phyloP scores from a whole-genome alignment of 2,329 filamentous ascomycete genomes.

The Beauveria sp. region DNA sequence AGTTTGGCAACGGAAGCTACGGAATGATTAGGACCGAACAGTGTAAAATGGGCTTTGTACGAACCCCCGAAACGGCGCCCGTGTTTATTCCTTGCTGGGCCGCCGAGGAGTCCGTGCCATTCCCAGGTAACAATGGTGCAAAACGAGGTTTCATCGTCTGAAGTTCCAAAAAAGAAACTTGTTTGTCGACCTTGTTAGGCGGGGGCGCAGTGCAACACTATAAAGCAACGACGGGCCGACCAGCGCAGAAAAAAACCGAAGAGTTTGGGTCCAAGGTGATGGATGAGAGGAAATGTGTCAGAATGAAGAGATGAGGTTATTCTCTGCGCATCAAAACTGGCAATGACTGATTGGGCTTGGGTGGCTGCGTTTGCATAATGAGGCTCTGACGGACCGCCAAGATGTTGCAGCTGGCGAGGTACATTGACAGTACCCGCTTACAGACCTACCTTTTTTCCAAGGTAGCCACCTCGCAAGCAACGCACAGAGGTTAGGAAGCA shows the following conservation, averaged over 20 bases:
- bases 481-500: no score
- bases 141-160: neutral
- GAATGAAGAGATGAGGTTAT: neutral
- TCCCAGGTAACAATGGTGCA: neutral
- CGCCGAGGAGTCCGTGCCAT: constrained; percentile 1
- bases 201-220: constrained; percentile 1
- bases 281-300: neutral
- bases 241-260: no score
- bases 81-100: neutral
- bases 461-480: no score
- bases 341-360: neutral
- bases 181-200: constrained; percentile 6
- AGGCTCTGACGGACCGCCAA: constrained; percentile 6
- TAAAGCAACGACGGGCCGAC: neutral
- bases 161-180: neutral
- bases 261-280: neutral
- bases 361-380: constrained; percentile 3
- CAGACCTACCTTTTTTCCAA: no score
- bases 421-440: neutral
- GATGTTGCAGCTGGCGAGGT: neutral
- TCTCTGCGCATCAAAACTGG: neutral
- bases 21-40: constrained; percentile 3
- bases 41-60: neutral
- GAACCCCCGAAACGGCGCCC: neutral
- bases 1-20: neutral